Percentiles rank a stretch among this genome's conserved stretches.
Evolutionary conservation across 768 basidiomycete species (phyloP).

Genomic region (Boletus sp.): DNA sequence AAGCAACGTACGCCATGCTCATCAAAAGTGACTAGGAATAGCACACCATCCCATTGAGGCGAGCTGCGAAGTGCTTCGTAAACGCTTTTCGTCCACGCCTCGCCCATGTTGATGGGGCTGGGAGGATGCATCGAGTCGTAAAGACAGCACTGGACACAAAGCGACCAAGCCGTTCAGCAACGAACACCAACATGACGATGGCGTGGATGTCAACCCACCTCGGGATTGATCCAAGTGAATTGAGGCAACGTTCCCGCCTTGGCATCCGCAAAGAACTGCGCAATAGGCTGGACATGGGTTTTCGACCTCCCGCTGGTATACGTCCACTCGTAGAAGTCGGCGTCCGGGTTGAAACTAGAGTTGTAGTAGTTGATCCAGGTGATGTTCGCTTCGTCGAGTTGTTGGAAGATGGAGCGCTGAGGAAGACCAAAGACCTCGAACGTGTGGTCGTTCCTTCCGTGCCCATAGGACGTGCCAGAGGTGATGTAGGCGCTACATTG

Average conservation of each 20-base stretch:
- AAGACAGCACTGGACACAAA: conserved; percentile 15
- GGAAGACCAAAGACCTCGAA: conserved; percentile 22
- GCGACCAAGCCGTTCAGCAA: neutral
- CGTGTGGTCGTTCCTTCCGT: conserved; percentile 17
- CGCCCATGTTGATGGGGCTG: conserved; percentile 26
- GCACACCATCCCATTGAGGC: conserved; percentile 20
- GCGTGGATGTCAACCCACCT: conserved; percentile 10
- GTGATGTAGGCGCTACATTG: conserved; percentile 23
- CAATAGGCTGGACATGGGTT: conserved; percentile 18
- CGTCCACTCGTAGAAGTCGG: conserved; percentile 25
- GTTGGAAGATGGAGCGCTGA: conserved; percentile 29
- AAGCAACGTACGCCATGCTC: conserved; percentile 22
- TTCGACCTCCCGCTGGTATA: conserved; percentile 10
- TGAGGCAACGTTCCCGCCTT: conserved; percentile 23
- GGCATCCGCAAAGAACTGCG: conserved; percentile 20
- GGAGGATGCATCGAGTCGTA: conserved; percentile 30
- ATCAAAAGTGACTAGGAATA: conserved; percentile 28
- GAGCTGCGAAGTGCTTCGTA: conserved; percentile 26
- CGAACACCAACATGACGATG: neutral
- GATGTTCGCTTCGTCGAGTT: conserved; percentile 25
- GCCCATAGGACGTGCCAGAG: conserved; percentile 26
- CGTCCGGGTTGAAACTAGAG: conserved; percentile 26
- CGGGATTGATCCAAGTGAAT: conserved; percentile 28
- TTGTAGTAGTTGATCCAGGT: conserved; percentile 29
- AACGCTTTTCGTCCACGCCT: conserved; percentile 22